Conservation (phyloP, 1,284 basidiomycete species). For the Phylloporus sp. region DNA sequence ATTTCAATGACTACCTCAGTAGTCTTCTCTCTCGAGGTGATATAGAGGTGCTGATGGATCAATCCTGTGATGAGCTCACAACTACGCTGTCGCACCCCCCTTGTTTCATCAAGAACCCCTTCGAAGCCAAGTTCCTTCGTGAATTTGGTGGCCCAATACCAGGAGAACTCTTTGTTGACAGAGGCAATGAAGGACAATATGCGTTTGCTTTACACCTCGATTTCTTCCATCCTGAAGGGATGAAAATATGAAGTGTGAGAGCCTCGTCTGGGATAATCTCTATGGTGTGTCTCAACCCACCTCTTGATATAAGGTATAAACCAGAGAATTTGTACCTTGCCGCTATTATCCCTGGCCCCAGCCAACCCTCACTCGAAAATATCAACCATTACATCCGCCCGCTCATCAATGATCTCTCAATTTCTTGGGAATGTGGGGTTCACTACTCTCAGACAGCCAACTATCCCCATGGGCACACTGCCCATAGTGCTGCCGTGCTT, state of each 20-base stretch:
- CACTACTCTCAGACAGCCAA: slow-evolving; percentile 4
- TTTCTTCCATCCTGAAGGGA: background rate
- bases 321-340: slow-evolving; percentile 1
- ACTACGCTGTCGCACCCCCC: background rate
- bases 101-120: background rate
- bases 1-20: background rate
- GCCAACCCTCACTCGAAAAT: background rate
- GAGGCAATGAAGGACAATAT: background rate
- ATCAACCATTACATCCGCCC: background rate
- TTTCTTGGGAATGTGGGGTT: slow-evolving; percentile 13
- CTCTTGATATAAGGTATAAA: background rate
- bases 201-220: background rate
- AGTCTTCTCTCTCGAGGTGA: background rate
- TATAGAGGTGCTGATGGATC: background rate
- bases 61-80: background rate
- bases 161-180: background rate
- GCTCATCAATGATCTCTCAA: background rate
- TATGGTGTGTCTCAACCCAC: background rate
- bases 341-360: background rate
- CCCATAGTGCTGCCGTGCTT: slow-evolving; percentile 4
- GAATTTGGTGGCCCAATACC: background rate
- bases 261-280: background rate
- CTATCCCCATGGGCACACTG: background rate
- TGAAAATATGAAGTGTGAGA: background rate
- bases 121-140: background rate